Conservation (phyloP, 2,329 filamentous ascomycete genomes). For the Escovopsis sp. region DNA sequence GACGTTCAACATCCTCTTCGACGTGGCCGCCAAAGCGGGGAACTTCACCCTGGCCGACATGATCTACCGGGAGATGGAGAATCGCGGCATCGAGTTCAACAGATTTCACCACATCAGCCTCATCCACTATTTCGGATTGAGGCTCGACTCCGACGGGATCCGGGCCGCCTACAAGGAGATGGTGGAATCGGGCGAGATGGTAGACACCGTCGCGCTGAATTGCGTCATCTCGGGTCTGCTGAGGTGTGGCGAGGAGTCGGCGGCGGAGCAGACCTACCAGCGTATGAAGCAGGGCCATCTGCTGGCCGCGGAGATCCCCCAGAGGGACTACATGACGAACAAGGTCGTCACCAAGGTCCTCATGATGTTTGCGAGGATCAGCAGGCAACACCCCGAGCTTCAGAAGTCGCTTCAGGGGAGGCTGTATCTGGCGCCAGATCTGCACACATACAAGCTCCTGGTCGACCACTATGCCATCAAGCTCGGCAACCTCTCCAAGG, state of each 20-base stretch:
- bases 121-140: constrained; percentile 72
- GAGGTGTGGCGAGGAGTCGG: constrained; percentile 56
- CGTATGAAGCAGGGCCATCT: constrained; percentile 60
- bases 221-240: constrained; percentile 71
- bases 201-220: constrained; percentile 79
- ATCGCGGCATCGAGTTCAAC: constrained; percentile 52
- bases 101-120: constrained; percentile 70
- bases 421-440: constrained; percentile 55
- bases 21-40: constrained; percentile 71
- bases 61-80: constrained; percentile 67
- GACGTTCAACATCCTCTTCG: constrained; percentile 91
- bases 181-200: constrained; percentile 71
- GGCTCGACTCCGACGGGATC: constrained; percentile 57
- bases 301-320: constrained; percentile 23
- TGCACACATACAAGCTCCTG: constrained; percentile 66
- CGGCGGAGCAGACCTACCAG: constrained; percentile 68
- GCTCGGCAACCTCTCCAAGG: constrained; percentile 56
- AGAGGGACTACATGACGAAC: constrained; percentile 30
- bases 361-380: constrained; percentile 42
- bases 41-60: constrained; percentile 76
- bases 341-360: constrained; percentile 39
- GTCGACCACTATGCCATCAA: constrained; percentile 57
- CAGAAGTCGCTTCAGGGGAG: constrained; percentile 40
- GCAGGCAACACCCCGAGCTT: constrained; percentile 41
- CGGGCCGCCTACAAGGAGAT: constrained; percentile 67